Evolutionary conservation across 2,329 filamentous ascomycete species (phyloP).

Genomic region (Saccharata proteae): DNA sequence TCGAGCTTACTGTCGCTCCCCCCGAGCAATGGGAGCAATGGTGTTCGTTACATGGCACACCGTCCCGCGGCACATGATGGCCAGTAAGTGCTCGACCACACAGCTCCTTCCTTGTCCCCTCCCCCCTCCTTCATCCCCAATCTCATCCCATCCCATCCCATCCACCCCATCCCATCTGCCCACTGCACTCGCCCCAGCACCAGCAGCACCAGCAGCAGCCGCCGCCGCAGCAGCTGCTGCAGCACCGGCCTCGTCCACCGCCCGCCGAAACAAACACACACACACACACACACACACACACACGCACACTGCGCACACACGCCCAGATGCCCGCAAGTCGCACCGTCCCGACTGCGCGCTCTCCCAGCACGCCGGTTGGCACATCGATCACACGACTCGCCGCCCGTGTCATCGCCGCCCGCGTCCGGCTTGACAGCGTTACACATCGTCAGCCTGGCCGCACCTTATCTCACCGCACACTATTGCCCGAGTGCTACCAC

Average conservation of each 20-base stretch:
- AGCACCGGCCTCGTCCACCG: conserved; percentile 7
- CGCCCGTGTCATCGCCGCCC: conserved; percentile 21
- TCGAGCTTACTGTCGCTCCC: conserved; percentile 33
- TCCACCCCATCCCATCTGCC: conserved; percentile 6
- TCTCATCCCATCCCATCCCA: conserved; percentile 2
- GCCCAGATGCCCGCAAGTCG: conserved; percentile 20
- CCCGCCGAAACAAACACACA: conserved; percentile 25
- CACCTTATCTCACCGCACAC: conserved; percentile 8
- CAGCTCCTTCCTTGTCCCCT: conserved; percentile 13
- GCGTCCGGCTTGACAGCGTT: conserved; percentile 26
- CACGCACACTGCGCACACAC: conserved; percentile 28
- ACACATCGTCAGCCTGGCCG: conserved; percentile 19
- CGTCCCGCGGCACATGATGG: conserved; percentile 38
- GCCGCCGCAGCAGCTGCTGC: conserved; percentile 4
- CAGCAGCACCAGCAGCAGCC: too few relatives aligned
- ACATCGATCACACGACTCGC: conserved; percentile 34
- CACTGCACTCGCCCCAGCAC: background rate
- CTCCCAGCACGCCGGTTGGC: conserved; percentile 27
- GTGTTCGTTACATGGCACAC: conserved; percentile 40
- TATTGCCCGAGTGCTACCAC: conserved; percentile 7
- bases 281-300: conserved; percentile 22
- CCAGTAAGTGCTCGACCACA: conserved; percentile 36
- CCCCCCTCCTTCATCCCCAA: conserved; percentile 17
- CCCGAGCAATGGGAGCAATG: conserved; percentile 35
- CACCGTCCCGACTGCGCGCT: conserved; percentile 26